A percentile compares a stretch with the other conserved stretches of the same genome.
phyloP scores from a whole-genome alignment of 345 rosid genomes.

The Euclidium syriacum region DNA sequence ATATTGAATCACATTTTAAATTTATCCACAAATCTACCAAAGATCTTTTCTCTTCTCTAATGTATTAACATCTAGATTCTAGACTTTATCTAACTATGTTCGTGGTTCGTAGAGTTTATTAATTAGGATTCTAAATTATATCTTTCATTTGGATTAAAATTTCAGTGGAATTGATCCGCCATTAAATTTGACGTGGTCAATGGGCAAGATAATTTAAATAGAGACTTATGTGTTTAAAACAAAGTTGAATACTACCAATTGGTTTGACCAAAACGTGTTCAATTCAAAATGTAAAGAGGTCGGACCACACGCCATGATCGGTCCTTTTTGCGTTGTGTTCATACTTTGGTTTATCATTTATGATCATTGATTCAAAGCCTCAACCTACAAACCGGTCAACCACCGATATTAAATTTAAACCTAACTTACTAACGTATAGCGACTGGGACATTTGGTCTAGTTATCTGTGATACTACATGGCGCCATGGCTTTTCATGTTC shows the following conservation, averaged over 20 bases:
- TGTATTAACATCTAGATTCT: no score
- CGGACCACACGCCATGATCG: constrained; percentile 12
- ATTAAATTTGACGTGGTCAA: background rate
- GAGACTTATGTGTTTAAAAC: background rate
- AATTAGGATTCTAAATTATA: background rate
- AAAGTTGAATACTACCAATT: constrained; percentile 15
- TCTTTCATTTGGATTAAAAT: background rate
- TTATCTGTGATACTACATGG: constrained; percentile 12
- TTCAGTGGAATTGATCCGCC: no score
- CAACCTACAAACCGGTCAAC: constrained; percentile 30
- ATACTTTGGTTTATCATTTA: constrained; percentile 23
- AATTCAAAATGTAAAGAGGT: constrained; percentile 8
- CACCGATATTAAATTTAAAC: constrained; percentile 20
- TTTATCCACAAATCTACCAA: no score
- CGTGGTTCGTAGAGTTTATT: no score
- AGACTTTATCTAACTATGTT: no score
- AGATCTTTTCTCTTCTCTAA: no score
- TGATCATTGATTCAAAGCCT: constrained; percentile 20
- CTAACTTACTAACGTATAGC: constrained; percentile 27
- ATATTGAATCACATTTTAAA: no score
- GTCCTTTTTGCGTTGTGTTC: constrained; percentile 12
- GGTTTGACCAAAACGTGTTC: constrained; percentile 23
- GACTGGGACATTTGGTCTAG: constrained; percentile 8
- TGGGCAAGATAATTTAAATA: constrained; percentile 1
- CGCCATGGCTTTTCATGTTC: constrained; percentile 10